Conservation (phyloP, 495 filamentous ascomycete species). For the Hypoxylon rickii region DNA sequence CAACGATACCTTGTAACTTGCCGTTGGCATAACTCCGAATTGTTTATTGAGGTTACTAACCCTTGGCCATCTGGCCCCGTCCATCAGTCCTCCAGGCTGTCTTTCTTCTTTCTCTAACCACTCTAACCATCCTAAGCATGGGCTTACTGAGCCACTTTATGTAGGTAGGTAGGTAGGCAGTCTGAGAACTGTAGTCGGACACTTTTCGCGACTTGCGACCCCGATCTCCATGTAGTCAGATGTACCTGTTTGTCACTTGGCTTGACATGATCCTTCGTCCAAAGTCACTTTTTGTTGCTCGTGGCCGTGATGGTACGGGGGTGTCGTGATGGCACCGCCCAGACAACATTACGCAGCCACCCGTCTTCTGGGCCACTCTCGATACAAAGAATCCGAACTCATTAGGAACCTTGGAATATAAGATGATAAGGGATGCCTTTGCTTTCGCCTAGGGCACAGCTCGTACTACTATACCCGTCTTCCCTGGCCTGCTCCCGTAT, state of each 20-base stretch:
- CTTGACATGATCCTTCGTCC: constrained; percentile 11
- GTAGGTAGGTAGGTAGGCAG: not conserved
- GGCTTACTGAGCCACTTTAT: constrained; percentile 34
- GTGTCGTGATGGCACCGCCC: no score
- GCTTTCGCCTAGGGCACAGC: no score
- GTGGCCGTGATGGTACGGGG: no score
- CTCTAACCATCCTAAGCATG: no score
- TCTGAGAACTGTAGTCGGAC: constrained; percentile 10
- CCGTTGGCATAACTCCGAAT: not conserved
- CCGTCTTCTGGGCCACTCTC: constrained; percentile 1
- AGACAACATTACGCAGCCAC: constrained; percentile 7
- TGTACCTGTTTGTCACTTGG: constrained; percentile 32
- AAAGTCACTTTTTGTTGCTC: constrained; percentile 10
- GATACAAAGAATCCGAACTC: no score
- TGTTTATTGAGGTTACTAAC: constrained; percentile 26
- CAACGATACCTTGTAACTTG: not conserved
- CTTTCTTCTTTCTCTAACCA: no score
- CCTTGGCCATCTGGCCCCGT: no score
- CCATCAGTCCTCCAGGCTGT: no score
- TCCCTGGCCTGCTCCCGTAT: no score
- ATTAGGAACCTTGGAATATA: no score
- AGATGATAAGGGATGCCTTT: no score
- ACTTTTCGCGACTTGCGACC: constrained; percentile 33
- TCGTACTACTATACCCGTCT: no score
- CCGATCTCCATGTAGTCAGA: constrained; percentile 30